A percentile compares a stretch with the other conserved stretches of the same genome.
Conservation (phyloP, 768 basidiomycete species). For the Calocybe gangraenosa region DNA sequence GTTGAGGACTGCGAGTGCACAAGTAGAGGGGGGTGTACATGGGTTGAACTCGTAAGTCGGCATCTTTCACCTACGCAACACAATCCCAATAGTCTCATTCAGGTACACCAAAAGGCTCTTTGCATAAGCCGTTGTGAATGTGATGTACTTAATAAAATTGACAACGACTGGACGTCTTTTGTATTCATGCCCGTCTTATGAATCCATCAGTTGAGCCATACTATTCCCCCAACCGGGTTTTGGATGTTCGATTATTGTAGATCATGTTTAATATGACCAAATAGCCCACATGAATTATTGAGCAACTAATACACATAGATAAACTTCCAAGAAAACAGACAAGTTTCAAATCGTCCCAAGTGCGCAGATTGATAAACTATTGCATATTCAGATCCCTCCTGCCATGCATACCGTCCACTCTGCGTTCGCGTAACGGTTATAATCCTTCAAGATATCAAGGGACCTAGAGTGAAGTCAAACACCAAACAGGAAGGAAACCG, state of each 20-base stretch:
- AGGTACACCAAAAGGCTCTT: conserved; percentile 39
- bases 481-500: not conserved
- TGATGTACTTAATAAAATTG: too few relatives aligned
- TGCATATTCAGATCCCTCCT: conserved; percentile 9
- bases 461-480: not conserved
- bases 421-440: not conserved
- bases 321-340: conserved; percentile 15
- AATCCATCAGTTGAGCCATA: too few relatives aligned
- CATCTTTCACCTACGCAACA: conserved; percentile 6
- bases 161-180: too few relatives aligned
- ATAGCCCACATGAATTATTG: conserved; percentile 10
- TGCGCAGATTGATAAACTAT: conserved; percentile 9
- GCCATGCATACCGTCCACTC: conserved; percentile 5
- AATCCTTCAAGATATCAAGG: too few relatives aligned
- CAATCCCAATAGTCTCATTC: not conserved
- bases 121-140: too few relatives aligned
- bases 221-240: too few relatives aligned
- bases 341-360: conserved; percentile 13
- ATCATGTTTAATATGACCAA: too few relatives aligned
- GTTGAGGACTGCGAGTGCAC: conserved; percentile 90
- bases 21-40: conserved; percentile 94
- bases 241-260: too few relatives aligned
- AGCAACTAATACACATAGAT: conserved; percentile 8
- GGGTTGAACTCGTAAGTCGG: conserved; percentile 85
- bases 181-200: too few relatives aligned